Conservation (phyloP, 2,329 filamentous ascomycete genomes). For the Xylaria sp. region DNA sequence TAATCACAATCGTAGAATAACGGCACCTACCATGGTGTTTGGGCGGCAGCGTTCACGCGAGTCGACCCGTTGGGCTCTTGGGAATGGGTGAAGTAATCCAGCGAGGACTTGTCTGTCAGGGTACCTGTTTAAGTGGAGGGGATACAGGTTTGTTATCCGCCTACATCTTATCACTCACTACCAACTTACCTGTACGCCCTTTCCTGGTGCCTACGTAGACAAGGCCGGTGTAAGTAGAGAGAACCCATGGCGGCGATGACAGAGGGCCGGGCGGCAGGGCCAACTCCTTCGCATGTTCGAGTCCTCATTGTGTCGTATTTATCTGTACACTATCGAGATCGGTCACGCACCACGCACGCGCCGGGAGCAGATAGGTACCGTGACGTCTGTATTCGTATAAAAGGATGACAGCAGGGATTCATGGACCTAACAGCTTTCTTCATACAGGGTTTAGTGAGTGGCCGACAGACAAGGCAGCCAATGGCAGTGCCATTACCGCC, state of each 20-base stretch:
- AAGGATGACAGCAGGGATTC: conserved; percentile 19
- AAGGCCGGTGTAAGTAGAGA: neutral
- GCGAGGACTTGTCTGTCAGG: neutral
- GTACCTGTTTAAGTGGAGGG: conserved; percentile 10
- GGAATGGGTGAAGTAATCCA: neutral
- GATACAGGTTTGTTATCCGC: conserved; percentile 17
- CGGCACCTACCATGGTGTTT: neutral
- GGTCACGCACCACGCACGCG: conserved; percentile 6
- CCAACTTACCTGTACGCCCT: neutral
- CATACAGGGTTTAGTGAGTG: conserved; percentile 21
- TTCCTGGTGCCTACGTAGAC: neutral
- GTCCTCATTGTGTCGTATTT: conserved; percentile 16
- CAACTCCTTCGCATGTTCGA: neutral
- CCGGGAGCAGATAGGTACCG: conserved; percentile 8
- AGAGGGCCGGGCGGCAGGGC: neutral
- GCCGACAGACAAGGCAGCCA: conserved; percentile 25
- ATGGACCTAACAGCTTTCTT: neutral
- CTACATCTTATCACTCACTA: conserved; percentile 13
- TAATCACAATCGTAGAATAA: neutral
- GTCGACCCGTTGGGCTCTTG: conserved; percentile 10
- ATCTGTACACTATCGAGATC: conserved; percentile 7
- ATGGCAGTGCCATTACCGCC: conserved; percentile 19
- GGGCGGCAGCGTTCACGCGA: neutral
- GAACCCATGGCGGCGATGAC: neutral
- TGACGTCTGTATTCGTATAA: conserved; percentile 21